Percentiles rank a stretch among this genome's conserved stretches.
Evolutionary conservation across 495 filamentous ascomycete genomes (phyloP).

Genomic region (Saxispiralis lemnorum): DNA sequence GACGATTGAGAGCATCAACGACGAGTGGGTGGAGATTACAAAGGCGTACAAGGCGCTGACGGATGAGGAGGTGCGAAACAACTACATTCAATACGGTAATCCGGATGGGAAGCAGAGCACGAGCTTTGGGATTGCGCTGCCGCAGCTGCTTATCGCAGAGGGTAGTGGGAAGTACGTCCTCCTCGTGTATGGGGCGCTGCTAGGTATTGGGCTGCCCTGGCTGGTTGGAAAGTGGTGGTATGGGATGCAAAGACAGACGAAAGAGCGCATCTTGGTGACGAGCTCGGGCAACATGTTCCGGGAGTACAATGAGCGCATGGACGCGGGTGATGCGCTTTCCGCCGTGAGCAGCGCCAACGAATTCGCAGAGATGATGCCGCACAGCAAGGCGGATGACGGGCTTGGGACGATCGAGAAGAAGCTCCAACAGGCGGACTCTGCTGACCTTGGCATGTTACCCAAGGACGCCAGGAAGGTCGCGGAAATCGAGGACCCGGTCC

Average conservation of each 20-base stretch:
- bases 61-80: conserved; percentile 90
- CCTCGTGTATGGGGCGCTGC: conserved; percentile 64
- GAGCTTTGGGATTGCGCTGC: conserved; percentile 93
- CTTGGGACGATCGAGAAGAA: conserved; percentile 65
- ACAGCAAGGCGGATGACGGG: conserved; percentile 54
- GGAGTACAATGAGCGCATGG: conserved; percentile 69
- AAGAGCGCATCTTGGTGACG: conserved; percentile 75
- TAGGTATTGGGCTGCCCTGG: conserved; percentile 82
- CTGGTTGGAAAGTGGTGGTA: conserved; percentile 98
- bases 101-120: conserved; percentile 95
- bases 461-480: conserved; percentile 55
- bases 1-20: conserved; percentile 68
- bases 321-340: conserved; percentile 59
- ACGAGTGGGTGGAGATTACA: conserved; percentile 78
- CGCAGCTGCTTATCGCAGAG: conserved; percentile 79
- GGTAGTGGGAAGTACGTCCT: conserved; percentile 92
- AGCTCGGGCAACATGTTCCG: conserved; percentile 87
- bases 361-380: conserved; percentile 53
- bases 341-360: conserved; percentile 72
- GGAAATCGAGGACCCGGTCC: conserved; percentile 48
- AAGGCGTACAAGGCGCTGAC: conserved; percentile 96
- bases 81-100: conserved; percentile 87
- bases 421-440: conserved; percentile 36
- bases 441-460: conserved; percentile 34
- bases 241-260: conserved; percentile 76